Conservation (phyloP, 805 yeast genomes). For the Ogataea glucozyma region DNA sequence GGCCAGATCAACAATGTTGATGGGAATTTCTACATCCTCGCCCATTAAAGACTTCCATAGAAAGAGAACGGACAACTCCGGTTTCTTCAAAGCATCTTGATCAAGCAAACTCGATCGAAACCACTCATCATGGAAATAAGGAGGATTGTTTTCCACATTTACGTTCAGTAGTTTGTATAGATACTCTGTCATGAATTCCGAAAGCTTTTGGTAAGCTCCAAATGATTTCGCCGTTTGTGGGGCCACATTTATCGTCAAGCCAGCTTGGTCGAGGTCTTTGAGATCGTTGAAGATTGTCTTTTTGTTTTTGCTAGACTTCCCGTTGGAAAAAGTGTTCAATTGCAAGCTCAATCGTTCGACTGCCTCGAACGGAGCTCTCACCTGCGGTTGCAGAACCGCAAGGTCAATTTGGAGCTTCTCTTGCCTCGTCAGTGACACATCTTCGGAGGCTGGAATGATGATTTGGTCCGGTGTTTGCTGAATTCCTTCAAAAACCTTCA, state of each 20-base stretch:
- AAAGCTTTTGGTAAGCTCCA: constrained; percentile 22
- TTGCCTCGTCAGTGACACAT: constrained; percentile 19
- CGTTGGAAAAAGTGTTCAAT: constrained; percentile 6
- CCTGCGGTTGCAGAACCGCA: constrained; percentile 5
- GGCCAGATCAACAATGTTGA: constrained; percentile 18
- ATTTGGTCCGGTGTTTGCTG: constrained; percentile 16
- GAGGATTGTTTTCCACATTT: constrained; percentile 2
- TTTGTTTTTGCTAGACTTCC: background rate
- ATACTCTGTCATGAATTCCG: constrained; percentile 16
- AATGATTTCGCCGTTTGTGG: constrained; percentile 31
- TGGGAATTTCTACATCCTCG: constrained; percentile 16
- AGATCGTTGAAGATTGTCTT: constrained; percentile 25
- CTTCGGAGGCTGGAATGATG: constrained; percentile 21
- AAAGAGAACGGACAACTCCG: constrained; percentile 8
- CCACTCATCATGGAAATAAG: constrained; percentile 33
- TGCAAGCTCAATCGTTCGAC: constrained; percentile 9
- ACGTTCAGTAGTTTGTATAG: constrained; percentile 11
- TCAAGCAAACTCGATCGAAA: constrained; percentile 22
- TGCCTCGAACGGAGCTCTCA: background rate
- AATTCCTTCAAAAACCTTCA: constrained; percentile 18
- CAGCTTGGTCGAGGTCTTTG: constrained; percentile 16
- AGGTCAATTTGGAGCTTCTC: constrained; percentile 21
- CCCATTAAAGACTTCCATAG: constrained; percentile 24
- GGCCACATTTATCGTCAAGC: constrained; percentile 29
- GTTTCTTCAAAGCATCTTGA: constrained; percentile 5